These are phyloP conservation scores for Hortiboletus campestris DNA, from an alignment of 768 basidiomycete genomes.

Conservation along the genomic window DNA sequence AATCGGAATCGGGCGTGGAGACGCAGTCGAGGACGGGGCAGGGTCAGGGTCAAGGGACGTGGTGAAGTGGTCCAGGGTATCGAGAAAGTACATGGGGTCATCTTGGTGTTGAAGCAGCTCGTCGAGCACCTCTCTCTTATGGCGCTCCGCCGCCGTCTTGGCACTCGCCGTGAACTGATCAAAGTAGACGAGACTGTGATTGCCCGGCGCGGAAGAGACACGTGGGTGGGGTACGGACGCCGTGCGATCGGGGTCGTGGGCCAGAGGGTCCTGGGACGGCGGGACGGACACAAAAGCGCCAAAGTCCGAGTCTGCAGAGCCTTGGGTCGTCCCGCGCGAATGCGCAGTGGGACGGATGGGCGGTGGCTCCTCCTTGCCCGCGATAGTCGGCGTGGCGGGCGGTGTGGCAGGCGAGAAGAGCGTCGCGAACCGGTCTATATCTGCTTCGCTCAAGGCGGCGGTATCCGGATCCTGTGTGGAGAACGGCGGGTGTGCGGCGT, in stretches of 20 bases:
- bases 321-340: constrained; percentile 13
- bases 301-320: constrained; percentile 50
- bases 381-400: constrained; percentile 22
- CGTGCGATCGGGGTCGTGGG: background rate
- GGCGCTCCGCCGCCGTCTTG: constrained; percentile 50
- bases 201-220: background rate
- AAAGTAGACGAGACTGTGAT: constrained; percentile 50
- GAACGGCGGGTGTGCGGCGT: too few relatives aligned
- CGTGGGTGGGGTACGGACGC: too few relatives aligned
- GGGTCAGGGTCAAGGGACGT: background rate
- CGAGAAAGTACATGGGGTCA: constrained; percentile 64
- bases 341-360: background rate
- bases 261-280: constrained; percentile 47
- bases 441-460: constrained; percentile 21
- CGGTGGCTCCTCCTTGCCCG: background rate
- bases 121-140: constrained; percentile 53
- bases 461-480: too few relatives aligned
- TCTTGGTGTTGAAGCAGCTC: constrained; percentile 67
- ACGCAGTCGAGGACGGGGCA: constrained; percentile 2
- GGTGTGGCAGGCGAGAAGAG: constrained; percentile 43
- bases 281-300: constrained; percentile 62
- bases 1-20: constrained; percentile 32
- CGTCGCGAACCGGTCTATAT: constrained; percentile 41
- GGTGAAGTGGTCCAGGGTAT: constrained; percentile 4
- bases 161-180: constrained; percentile 59